phyloP scores from a whole-genome alignment of 2,329 filamentous ascomycete species.

The Paraphoma chrysanthemicola region DNA sequence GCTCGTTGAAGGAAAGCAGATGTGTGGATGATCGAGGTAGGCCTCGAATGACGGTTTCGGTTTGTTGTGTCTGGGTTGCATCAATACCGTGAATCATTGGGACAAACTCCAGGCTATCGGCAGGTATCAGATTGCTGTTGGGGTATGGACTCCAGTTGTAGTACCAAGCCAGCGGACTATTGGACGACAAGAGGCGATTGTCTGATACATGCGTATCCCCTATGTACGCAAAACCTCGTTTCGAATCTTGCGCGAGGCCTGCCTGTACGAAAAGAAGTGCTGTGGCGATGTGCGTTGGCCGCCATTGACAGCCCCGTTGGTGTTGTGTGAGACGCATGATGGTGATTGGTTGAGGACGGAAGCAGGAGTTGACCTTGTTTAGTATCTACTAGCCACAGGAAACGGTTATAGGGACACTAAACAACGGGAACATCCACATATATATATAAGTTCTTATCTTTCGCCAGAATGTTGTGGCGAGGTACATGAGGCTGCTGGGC shows the following conservation, averaged over 20 bases:
- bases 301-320: slow-evolving; percentile 3
- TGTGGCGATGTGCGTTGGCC: background rate
- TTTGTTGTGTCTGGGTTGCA: slow-evolving; percentile 51
- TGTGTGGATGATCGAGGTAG: slow-evolving; percentile 69
- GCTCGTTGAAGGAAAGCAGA: slow-evolving; percentile 80
- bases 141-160: slow-evolving; percentile 74
- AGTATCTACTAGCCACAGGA: background rate
- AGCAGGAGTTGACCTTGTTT: background rate
- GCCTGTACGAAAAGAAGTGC: slow-evolving; percentile 10
- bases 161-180: slow-evolving; percentile 77
- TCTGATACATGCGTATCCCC: slow-evolving; percentile 61
- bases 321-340: slow-evolving; percentile 3
- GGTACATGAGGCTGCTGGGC: slow-evolving; percentile 35
- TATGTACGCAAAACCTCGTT: slow-evolving; percentile 77
- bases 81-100: slow-evolving; percentile 79
- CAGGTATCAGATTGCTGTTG: slow-evolving; percentile 60
- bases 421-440: slow-evolving; percentile 6
- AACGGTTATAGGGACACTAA: background rate
- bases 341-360: background rate
- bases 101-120: slow-evolving; percentile 70
- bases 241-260: slow-evolving; percentile 53
- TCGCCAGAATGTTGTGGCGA: slow-evolving; percentile 20
- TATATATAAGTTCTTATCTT: slow-evolving; percentile 18
- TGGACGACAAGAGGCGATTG: slow-evolving; percentile 66
- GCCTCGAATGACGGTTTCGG: slow-evolving; percentile 65